Conservation (phyloP, 2,329 filamentous ascomycete genomes). For the Parafenestella ontariensis region DNA sequence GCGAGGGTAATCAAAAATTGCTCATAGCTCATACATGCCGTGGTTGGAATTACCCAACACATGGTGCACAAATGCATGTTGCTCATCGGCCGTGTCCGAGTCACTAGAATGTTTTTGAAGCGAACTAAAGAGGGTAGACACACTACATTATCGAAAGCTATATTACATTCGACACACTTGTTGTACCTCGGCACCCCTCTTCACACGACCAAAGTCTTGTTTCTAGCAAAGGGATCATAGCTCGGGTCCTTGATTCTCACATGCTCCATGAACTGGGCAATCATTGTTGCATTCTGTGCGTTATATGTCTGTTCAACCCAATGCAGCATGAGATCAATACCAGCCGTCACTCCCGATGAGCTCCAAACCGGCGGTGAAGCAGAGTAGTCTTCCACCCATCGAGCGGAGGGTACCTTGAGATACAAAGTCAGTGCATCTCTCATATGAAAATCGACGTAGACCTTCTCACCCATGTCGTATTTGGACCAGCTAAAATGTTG, state of each 20-base stretch:
- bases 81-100: neutral
- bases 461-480: constrained; percentile 69
- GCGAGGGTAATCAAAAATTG: neutral
- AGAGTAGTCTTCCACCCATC: constrained; percentile 70
- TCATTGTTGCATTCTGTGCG: constrained; percentile 56
- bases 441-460: too few relatives aligned
- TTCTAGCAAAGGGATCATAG: constrained; percentile 62
- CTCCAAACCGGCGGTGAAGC: constrained; percentile 60
- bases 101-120: too few relatives aligned
- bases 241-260: constrained; percentile 58
- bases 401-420: constrained; percentile 63
- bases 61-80: neutral
- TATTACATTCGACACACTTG: neutral
- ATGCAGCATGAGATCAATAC: constrained; percentile 65
- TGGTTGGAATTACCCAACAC: neutral
- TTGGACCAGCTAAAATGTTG: constrained; percentile 54
- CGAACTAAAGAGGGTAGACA: too few relatives aligned
- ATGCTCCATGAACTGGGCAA: constrained; percentile 66
- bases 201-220: constrained; percentile 11
- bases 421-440: too few relatives aligned
- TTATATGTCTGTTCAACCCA: constrained; percentile 63
- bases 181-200: neutral
- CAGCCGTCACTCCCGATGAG: constrained; percentile 67
- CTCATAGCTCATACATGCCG: neutral
- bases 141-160: neutral